Conservation (phyloP, 2,329 filamentous ascomycete genomes). For the Tolypocladium inflatum region DNA sequence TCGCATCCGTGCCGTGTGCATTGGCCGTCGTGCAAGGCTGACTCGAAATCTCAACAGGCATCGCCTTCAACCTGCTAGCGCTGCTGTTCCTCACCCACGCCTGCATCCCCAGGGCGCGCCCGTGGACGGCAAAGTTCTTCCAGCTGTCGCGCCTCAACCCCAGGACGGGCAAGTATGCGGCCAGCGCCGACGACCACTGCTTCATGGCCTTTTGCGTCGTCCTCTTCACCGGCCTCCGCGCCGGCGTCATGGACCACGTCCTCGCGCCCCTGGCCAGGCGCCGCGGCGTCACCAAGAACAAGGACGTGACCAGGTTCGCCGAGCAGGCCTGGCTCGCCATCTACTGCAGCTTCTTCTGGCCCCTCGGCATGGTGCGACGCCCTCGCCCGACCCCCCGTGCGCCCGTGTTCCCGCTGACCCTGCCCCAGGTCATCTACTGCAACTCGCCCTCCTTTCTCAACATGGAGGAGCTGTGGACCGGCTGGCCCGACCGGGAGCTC, state of each 20-base stretch:
- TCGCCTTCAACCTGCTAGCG: conserved; percentile 62
- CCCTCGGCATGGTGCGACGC: conserved; percentile 64
- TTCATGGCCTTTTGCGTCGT: conserved; percentile 71
- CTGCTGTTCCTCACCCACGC: conserved; percentile 73
- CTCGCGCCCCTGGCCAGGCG: conserved; percentile 65
- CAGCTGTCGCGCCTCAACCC: conserved; percentile 73
- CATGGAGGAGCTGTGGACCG: conserved; percentile 68
- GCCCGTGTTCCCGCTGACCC: background rate
- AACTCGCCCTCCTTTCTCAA: conserved; percentile 72
- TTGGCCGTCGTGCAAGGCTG: background rate
- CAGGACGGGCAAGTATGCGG: conserved; percentile 57
- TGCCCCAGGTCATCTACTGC: conserved; percentile 66
- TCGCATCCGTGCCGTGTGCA: no score
- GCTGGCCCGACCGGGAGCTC: conserved; percentile 75
- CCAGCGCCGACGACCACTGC: conserved; percentile 70
- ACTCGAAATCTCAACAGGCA: background rate
- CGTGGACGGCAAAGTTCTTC: conserved; percentile 77
- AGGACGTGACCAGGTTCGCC: conserved; percentile 72
- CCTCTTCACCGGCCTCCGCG: conserved; percentile 77
- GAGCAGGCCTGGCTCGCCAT: conserved; percentile 88
- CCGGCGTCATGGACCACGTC: conserved; percentile 75
- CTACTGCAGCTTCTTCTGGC: conserved; percentile 76
- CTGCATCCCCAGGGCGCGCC: conserved; percentile 68
- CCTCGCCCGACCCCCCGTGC: background rate
- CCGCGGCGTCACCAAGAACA: conserved; percentile 63